These are phyloP conservation scores for Aspergillus hancockii DNA, from an alignment of 495 filamentous ascomycete genomes.

Conservation along the genomic window DNA sequence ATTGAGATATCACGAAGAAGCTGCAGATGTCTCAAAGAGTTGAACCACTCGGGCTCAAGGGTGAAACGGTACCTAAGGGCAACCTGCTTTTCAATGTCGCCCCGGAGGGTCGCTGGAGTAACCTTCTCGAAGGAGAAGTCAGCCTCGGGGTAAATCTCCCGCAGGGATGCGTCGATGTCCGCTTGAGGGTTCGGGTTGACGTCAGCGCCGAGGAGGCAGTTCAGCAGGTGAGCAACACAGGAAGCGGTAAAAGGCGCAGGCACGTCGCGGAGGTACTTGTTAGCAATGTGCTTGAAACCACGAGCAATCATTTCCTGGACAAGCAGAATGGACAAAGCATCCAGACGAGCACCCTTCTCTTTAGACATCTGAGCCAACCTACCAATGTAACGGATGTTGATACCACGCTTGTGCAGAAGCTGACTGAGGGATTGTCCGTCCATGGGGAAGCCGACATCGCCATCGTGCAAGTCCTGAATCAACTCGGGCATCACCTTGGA, in stretches of 20 bases:
- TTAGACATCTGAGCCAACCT: conserved; percentile 70
- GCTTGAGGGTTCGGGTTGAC: conserved; percentile 75
- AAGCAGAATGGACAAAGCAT: conserved; percentile 72
- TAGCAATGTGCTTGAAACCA: conserved; percentile 89
- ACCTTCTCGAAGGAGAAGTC: conserved; percentile 79
- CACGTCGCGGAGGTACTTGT: conserved; percentile 76
- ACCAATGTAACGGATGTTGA: conserved; percentile 96
- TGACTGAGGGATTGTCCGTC: conserved; percentile 87
- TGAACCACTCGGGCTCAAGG: conserved; percentile 67
- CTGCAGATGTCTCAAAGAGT: conserved; percentile 70
- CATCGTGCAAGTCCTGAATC: conserved; percentile 81
- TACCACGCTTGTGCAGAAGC: conserved; percentile 93
- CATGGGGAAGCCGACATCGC: conserved; percentile 96
- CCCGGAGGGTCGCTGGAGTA: conserved; percentile 67
- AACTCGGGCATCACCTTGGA: conserved; percentile 72
- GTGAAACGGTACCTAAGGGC: conserved; percentile 71
- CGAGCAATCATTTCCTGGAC: conserved; percentile 91
- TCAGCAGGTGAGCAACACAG: conserved; percentile 85
- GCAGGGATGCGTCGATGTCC: conserved; percentile 73
- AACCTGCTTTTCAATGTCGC: conserved; percentile 72
- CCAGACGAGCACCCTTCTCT: conserved; percentile 66
- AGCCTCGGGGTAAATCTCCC: conserved; percentile 74
- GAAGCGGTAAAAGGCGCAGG: conserved; percentile 73
- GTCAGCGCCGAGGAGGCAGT: conserved; percentile 82
- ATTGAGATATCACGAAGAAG: conserved; percentile 85